Base-by-base conservation (phyloP, 2,329 filamentous ascomycete genomes). In the Neocucurbitaria cava region DNA sequence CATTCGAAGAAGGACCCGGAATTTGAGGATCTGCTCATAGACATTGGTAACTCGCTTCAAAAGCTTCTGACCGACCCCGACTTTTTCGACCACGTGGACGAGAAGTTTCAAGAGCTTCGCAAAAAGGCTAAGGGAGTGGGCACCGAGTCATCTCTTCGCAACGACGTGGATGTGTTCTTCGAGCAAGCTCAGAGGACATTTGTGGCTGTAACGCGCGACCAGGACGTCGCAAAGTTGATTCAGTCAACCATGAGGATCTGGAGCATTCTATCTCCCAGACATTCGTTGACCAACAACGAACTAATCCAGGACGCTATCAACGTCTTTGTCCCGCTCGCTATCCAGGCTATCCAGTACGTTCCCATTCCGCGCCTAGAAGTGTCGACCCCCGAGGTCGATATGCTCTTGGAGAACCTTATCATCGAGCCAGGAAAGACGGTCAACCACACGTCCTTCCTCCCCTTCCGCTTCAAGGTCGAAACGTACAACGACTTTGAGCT, bases 361-460 rank as follows among this genome's bases (percentile, higher is more conserved):
- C 94, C 94, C 0, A 95, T 98, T 47, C 93, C 93, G 0, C 88
- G 94, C 4, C 77, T 97, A n/a, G 94, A 97, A 74, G 81, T 97
- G 5, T 89, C 91, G 0, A 89, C 89, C 3, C 93, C 92, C 0
- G 87, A 90, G 30, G 82, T 96, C 49, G 93, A 97, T 65, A 83
- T 98, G 5, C 79, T 98, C 1, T 79, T 98, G 2, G 94, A 98
- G 71, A 97, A 96, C 61, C 81, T 98, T 28, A 89, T 98, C 55
- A 82, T 98, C 28, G 91, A 97, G 70, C 94, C 94, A 0, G 94
- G 94, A 6, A 83, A 83, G 52, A 96, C 92, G 0, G 83, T 96
- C 66, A 94, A 96, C 72, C 81, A 89, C 58, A 91, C 89, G 3
- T 96, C 93, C 0, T 98, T 98, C 80, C 82, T 98, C 1, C 94